Percentiles rank a stretch among this genome's conserved stretches.
These are phyloP conservation scores for Galium porrigens DNA, from an alignment of 305 asterid species.

Conservation along the genomic window DNA sequence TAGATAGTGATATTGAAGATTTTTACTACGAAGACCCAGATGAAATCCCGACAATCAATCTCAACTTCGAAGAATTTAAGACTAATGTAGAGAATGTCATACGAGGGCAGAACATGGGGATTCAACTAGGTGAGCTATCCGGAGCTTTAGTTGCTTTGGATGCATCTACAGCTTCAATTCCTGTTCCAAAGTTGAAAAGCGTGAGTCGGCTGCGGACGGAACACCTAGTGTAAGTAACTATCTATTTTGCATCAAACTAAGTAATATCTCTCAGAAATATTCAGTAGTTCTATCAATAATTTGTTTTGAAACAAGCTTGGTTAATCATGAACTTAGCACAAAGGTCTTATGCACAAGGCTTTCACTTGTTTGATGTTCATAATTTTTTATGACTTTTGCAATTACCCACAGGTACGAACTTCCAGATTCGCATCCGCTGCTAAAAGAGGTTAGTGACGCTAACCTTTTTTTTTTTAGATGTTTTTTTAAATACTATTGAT, in stretches of 20 bases:
- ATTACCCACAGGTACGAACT: conserved; percentile 61
- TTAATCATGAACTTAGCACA: background rate
- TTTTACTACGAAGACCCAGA: conserved; percentile 64
- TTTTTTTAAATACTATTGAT: conserved; percentile 20
- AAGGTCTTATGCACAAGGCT: background rate
- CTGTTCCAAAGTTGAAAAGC: conserved; percentile 62
- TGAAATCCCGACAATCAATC: conserved; percentile 75
- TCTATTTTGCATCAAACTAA: background rate
- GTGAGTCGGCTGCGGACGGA: conserved; percentile 75
- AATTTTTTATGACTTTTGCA: conserved; percentile 17
- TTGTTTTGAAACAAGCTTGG: background rate
- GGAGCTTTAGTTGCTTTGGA: conserved; percentile 67
- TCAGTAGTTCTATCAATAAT: background rate
- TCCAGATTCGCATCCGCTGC: conserved; percentile 69
- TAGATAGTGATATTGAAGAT: conserved; percentile 66
- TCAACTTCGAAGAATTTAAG: conserved; percentile 52
- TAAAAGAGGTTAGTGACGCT: conserved; percentile 43
- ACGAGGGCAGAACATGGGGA: conserved; percentile 41
- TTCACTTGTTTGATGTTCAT: background rate
- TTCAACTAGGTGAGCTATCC: conserved; percentile 58
- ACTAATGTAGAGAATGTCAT: conserved; percentile 45
- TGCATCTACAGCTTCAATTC: conserved; percentile 56
- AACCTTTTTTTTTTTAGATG: background rate
- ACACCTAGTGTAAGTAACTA: conserved; percentile 72
- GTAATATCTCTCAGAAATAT: background rate